Base-by-base conservation (phyloP, 2,329 filamentous ascomycete genomes). In the Cladophialophora chaetospira region DNA sequence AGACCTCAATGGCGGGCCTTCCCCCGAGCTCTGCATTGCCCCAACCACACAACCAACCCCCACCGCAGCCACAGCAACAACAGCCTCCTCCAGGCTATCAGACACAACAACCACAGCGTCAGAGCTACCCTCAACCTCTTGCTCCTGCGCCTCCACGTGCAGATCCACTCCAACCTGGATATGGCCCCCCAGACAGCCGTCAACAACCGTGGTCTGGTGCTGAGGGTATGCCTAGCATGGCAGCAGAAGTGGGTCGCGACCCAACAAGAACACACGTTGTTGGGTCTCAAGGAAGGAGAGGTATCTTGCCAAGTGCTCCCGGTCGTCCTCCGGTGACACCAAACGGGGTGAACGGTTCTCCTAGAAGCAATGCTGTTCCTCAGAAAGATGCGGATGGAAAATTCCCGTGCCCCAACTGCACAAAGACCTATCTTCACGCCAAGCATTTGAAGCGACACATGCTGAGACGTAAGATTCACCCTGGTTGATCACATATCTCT, bases 401-500 rank as follows among this genome's bases (percentile, higher is more conserved):
- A 79, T 99, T 95, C 71, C 93, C 94, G 58, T 99, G 94, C 77
- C 91, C 91, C 68, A 92, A 97, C 74, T 99, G 94, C 78, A 96
- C 91, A 68, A 97, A 97, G 81, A 97, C 92, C 5, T 99, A 99
- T 71, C 81, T 97, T 56, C 94, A 97, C 73, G 89, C 93, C 44
- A 97, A 99, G 81, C 94, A 97, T 76, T 76, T 97, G 67, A 97
- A 97, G 83, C 88, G 94, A 69, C 94, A 97, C 81, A 83, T 97
- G 58, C 79, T 97, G 67, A 83, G 94, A 82, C 94, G 93, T 97
- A 83, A 91, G 92, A 31, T 53, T 63, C 56, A 25, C 60, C 28
- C 51, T 43, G 23, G 36, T 11, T 5, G 6, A 19, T 19, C 26
- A 44, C 47, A 44, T 23, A n/a, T 58, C 45, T 35, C 60, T 62